Base-by-base conservation (phyloP, 1,284 basidiomycete genomes). In the Sphaerobolus stellatus region DNA sequence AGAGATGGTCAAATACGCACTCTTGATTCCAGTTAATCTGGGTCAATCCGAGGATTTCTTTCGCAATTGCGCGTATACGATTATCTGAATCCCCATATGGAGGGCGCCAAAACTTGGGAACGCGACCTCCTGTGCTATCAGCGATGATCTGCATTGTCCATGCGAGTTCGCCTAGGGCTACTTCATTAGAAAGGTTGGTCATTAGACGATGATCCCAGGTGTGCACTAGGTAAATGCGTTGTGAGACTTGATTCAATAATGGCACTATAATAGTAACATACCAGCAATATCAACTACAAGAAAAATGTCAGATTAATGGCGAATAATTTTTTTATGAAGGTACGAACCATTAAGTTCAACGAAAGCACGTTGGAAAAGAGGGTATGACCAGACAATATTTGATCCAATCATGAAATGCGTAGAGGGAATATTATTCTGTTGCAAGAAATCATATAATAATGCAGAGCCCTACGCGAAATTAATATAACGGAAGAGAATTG, bases 401-500 rank as follows among this genome's bases (percentile, higher is more conserved):
- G 75, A 62, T 27, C 92, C 92, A 61, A 94, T 93, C 73, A 91
- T 80, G 67, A 93, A 94, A 68, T 93, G 90, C 1, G 91, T 94
- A 2, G 83, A 81, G 7, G 66, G 76, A 54, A 83, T 68, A 51
- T 83, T 78, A 55, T 91, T 77, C n/a, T 71, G 52, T 58, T 76
- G 59, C 48, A 93, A 72, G 66, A 90, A 92, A 9, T 70, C 52
- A 65, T 82, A 80, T 18, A 86, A 72, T 36, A 55, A 56, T 20
- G 68, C 63, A 1, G 75, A 75, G 3, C 70, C 59, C 56, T 66
- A 52, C 24, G 62, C 41, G 27, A 36, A 36, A 59, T 33, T 29
- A 36, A 41, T 46, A 48, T 24, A 43, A 56, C 25, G 49, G 48
- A 34, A 46, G 25, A 44, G 47, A 27, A 38, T 29, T 27, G 45